phyloP scores from a whole-genome alignment of 1,139 yeast species.

The Pichia sp. region DNA sequence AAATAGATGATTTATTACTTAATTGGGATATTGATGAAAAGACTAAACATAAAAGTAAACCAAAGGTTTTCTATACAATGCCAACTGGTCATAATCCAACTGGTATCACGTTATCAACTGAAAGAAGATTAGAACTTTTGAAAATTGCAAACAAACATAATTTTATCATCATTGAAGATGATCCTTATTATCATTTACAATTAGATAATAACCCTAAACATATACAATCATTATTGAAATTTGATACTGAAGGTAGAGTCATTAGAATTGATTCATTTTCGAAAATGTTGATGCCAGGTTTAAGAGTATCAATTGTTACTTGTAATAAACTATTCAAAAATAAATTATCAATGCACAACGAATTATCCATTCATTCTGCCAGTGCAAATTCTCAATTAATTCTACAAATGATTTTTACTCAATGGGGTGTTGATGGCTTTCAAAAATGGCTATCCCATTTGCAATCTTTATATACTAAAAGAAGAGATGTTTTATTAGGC shows the following conservation, averaged over 20 bases:
- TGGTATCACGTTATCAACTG: slow-evolving; percentile 42
- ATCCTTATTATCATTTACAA: slow-evolving; percentile 56
- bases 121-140: slow-evolving; percentile 42
- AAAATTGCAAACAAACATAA: slow-evolving; percentile 46
- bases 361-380: slow-evolving; percentile 48
- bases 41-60: slow-evolving; percentile 23
- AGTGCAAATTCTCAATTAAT: slow-evolving; percentile 42
- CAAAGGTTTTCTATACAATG: slow-evolving; percentile 48
- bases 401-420: slow-evolving; percentile 33
- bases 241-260: slow-evolving; percentile 80
- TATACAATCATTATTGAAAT: slow-evolving; percentile 56
- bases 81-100: slow-evolving; percentile 58
- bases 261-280: slow-evolving; percentile 86
- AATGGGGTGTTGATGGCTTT: slow-evolving; percentile 67
- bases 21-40: slow-evolving; percentile 44
- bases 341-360: slow-evolving; percentile 42
- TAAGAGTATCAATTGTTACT: slow-evolving; percentile 74
- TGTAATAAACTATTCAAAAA: slow-evolving; percentile 57
- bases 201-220: slow-evolving; percentile 35
- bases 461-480: slow-evolving; percentile 63
- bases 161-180: slow-evolving; percentile 48
- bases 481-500: slow-evolving; percentile 52
- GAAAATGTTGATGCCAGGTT: slow-evolving; percentile 87
- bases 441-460: slow-evolving; percentile 76
- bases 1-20: slow-evolving; percentile 47